Base-by-base conservation (phyloP, 73 alveolate genomes). In the Paramecium primaurelia region DNA sequence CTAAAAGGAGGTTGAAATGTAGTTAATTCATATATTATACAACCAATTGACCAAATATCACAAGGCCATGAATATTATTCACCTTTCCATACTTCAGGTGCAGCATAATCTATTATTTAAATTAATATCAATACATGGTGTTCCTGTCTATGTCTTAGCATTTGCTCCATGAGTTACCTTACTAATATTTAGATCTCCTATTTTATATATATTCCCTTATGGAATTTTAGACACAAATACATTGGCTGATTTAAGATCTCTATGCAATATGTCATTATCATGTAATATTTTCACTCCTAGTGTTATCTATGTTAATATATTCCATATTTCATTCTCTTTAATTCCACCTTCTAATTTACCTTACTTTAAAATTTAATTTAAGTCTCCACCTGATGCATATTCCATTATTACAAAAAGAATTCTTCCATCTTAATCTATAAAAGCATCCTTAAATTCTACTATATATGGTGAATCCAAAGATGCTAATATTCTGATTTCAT, bases 1-100 rank as follows among this genome's bases (percentile, higher is more conserved):
- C 96, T 95, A 92, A 97, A 98, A 34, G 99, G 99, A 71, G 97
- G 99, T 77, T 92, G 94, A 77, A 95, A 93, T 38, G 98, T 88
- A 0, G 97, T 60, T 95, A 98, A 89, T 92, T 98, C 99, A 93
- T 98, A 98, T 45, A 97, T 93, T 9, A 98, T 97, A 42, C 99
- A 97, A 11, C 99, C 99, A 22, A 98, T 93, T 83, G 98, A 93
- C 99, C 98, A 98, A 6, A 98, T 96, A 91, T 98, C 99, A 77
- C 99, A 95, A 84, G 96, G 97, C 87, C 95, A 92, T 59, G 96
- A 98, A 93, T 98, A 97, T 44, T 96, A 93, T 47, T 93, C 92
- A 42, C 96, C 98, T 87, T 95, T 94, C 97, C 97, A 96, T 1
- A 95, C 97, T 84, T 96, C 98, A 1, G 98, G 98, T 40, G 96